Conservation (phyloP, 768 basidiomycete species). For the Leucocoprinus leucothites region DNA sequence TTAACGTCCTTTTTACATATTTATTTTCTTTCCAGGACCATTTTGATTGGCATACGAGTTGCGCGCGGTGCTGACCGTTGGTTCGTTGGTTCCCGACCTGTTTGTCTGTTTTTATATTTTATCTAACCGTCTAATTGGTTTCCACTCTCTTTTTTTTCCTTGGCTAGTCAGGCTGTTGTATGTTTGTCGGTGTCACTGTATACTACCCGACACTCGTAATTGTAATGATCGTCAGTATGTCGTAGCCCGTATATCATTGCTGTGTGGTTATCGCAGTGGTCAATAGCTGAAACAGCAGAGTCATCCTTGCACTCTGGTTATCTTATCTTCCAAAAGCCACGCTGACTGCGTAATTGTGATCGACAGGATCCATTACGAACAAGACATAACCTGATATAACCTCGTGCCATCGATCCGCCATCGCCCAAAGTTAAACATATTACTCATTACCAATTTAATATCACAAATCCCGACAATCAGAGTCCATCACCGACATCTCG, state of each 20-base stretch:
- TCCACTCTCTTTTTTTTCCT: background rate
- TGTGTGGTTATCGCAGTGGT: background rate
- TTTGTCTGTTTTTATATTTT: constrained; percentile 20
- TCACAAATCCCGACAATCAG: too few relatives aligned
- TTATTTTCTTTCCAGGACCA: background rate
- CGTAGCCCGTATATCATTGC: background rate
- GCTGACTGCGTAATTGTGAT: too few relatives aligned
- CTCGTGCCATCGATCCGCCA: background rate
- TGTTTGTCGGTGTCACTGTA: constrained; percentile 3
- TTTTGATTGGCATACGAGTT: constrained; percentile 1
- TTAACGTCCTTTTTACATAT: background rate
- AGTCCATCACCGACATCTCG: too few relatives aligned
- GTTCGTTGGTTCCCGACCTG: constrained; percentile 7
- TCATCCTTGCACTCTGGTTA: background rate
- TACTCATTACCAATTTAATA: too few relatives aligned
- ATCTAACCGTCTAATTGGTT: constrained; percentile 14
- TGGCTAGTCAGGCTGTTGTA: constrained; percentile 8
- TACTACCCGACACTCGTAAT: constrained; percentile 8
- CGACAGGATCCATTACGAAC: background rate
- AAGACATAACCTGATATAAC: background rate
- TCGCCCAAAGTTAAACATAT: background rate
- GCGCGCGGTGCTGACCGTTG: constrained; percentile 7
- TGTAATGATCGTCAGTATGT: constrained; percentile 8
- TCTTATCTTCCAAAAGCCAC: background rate
- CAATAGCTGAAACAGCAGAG: background rate